phyloP scores from a whole-genome alignment of 768 basidiomycete genomes.

The Rhodotorula sphaerocarpa region DNA sequence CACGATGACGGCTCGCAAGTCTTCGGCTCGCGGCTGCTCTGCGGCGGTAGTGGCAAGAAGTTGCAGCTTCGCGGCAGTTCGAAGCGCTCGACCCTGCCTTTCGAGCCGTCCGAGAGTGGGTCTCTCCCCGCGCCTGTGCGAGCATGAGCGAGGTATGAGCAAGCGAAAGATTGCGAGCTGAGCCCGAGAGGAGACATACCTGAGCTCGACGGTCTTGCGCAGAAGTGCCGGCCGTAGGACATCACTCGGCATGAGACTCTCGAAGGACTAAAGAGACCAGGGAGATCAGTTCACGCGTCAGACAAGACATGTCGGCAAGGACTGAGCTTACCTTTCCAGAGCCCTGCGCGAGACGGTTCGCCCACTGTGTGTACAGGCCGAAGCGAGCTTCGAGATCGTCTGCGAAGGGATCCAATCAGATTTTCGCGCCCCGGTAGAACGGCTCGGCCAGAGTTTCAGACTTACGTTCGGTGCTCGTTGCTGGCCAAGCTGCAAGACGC shows the following conservation, averaged over 20 bases:
- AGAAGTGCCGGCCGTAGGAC: constrained; percentile 39
- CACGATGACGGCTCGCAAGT: neutral
- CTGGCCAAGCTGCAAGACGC: too few relatives aligned
- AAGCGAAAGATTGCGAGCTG: too few relatives aligned
- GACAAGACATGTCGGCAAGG: too few relatives aligned
- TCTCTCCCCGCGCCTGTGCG: constrained; percentile 11
- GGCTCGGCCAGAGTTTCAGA: too few relatives aligned
- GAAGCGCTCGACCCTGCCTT: constrained; percentile 14
- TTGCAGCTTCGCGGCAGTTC: constrained; percentile 19
- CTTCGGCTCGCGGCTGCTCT: neutral
- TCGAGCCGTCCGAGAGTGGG: constrained; percentile 27
- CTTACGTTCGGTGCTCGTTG: too few relatives aligned
- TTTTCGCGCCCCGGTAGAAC: too few relatives aligned
- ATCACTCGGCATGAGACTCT: neutral
- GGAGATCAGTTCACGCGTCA: too few relatives aligned
- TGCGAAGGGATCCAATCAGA: neutral
- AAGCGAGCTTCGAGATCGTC: constrained; percentile 13
- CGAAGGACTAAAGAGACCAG: too few relatives aligned
- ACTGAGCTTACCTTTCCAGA: too few relatives aligned
- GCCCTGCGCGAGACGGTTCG: too few relatives aligned
- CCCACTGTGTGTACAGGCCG: constrained; percentile 20
- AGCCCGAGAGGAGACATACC: constrained; percentile 17
- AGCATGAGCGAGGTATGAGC: too few relatives aligned
- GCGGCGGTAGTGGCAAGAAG: constrained; percentile 7
- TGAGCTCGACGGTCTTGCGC: constrained; percentile 37